Evolutionary conservation across 2,329 filamentous ascomycete genomes (phyloP).

Genomic region (Arthrobotrys conoides): DNA sequence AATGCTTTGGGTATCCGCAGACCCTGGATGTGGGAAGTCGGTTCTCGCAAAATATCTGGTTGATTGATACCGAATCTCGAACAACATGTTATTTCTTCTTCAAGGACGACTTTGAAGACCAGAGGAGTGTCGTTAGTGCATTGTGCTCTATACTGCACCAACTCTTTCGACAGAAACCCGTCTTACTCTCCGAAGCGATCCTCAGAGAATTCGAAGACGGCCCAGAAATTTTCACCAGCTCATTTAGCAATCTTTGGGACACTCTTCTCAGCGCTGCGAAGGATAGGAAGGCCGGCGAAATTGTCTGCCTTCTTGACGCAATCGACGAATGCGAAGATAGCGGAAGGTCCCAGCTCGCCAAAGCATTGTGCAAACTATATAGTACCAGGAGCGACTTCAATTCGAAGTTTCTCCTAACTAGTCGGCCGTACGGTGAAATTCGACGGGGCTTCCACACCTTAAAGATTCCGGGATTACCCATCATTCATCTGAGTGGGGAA

Average conservation of each 20-base stretch:
- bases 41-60: constrained; percentile 68
- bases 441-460: background rate
- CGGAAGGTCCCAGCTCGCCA: background rate
- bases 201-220: background rate
- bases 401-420: background rate
- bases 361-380: background rate
- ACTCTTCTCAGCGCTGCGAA: background rate
- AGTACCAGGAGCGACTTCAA: background rate
- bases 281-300: background rate
- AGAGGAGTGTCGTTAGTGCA: constrained; percentile 39
- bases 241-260: background rate
- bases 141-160: background rate
- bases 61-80: constrained; percentile 62
- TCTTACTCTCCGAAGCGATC: background rate
- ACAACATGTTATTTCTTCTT: constrained; percentile 69
- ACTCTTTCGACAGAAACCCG: background rate
- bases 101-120: constrained; percentile 65
- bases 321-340: background rate
- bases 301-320: background rate
- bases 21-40: constrained; percentile 65
- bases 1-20: constrained; percentile 67
- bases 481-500: background rate
- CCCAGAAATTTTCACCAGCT: background rate
- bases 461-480: background rate
- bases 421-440: background rate